Base-by-base conservation (phyloP, 2,329 filamentous ascomycete genomes). In the Talaromyces sp. region DNA sequence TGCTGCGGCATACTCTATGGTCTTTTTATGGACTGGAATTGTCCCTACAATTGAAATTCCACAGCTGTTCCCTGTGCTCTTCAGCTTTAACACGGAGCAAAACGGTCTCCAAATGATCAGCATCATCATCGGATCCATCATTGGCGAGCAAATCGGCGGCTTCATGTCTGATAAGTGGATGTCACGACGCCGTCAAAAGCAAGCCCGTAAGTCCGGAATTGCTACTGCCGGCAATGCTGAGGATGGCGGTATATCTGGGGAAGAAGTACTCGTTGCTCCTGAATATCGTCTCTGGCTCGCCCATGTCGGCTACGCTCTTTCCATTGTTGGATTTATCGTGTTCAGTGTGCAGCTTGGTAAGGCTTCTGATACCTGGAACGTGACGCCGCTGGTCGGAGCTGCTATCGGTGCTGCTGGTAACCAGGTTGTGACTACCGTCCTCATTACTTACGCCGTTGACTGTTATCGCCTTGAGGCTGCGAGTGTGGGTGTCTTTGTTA, bases 111-210 rank as follows among this genome's bases (percentile, higher is more conserved):
- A 88, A 66, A 86, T 86, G 70, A 73, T 88, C 1, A 82, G 82
- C 1, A 74, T 88, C 43, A 85, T 89, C 45, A 78, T 88, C 25
- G 86, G 86, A 1, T 83, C 82, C 0, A 70, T 88, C 1, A 76
- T 88, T 1, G 86, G 86, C 27, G 86, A 89, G 71, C 85, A 86
- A 68, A 72, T 88, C 3, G 85, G 85, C 29, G 86, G 85, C 1
- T 75, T 80, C 59, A 71, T 83, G 54, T 85, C 82, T 2, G 85
- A 88, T 51, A 74, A 77, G 36, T 88, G 85, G 81, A 58, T 65
- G 58, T 25, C 56, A n/a, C 36, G 56, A 15, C 56, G 56, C 13
- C 36, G 38, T 27, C 6, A 43, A 13, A 22, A 43, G 8, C 56
- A 59, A 19, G 36, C 56, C 11, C 19, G 45, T 2, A 47, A 47